Base-by-base conservation (phyloP, 2,329 filamentous ascomycete species). In the Pyrenophora graminea region DNA sequence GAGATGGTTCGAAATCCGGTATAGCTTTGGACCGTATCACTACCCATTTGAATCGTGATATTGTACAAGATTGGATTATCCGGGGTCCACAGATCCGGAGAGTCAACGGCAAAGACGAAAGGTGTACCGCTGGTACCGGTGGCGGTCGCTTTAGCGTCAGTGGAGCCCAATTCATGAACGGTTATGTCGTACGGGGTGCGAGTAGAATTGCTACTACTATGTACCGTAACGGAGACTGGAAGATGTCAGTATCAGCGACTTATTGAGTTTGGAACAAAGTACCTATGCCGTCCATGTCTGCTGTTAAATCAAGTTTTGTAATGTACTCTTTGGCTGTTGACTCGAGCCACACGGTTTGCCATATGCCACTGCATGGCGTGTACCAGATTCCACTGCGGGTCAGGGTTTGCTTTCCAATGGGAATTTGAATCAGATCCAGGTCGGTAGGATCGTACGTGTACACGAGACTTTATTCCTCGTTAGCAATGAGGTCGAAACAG, bases 321-420 rank as follows among this genome's bases (percentile, higher is more conserved):
- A 89, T 81, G 58, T 85, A 75, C 42, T 81, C 78, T 0, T 72
- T 55, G 0, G 86, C 83, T 0, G 81, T 84, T n/a, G 81, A 77
- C 65, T 88, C 84, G 2, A 90, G 73, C 87, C 87, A 90, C 0
- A 90, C 87, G 15, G 80, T 80, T 65, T 89, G 87, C 87, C 87
- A 90, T 56, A 90, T 89, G 4, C 87, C 87, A 30, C 84, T 86
- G 66, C 86, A 90, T 0, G 87, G 84, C 0, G 84, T 84, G 67
- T 90, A 90, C 68, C 87, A 90, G 53, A 90, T 66, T 59, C 85
- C 82, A 9, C 77, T 79, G 0, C 81, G 83, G 0, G 70, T 73
- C 1, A 80, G 64, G 0, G 80, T 82, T 67, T 88, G 86, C 66
- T 89, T 88, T 55, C 87, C 87, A 37, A 87, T 79, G 0, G 86